Evolutionary conservation across 441 rosid species (phyloP), one percentile per base, ranked within the genome.

Genomic region (Erodium trifolium): DNA sequence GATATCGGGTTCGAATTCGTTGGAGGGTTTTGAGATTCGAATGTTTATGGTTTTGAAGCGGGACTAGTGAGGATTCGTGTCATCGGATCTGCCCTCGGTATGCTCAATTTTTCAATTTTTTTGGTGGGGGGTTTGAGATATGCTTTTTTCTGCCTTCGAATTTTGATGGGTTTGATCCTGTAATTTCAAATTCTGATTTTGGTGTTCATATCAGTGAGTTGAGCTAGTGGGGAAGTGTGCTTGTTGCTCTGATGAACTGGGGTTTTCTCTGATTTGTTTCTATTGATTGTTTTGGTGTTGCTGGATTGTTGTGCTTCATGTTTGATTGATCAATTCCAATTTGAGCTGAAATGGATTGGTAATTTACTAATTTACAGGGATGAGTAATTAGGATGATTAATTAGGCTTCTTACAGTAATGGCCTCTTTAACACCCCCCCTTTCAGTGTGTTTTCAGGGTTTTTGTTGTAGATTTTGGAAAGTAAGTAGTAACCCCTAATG

Each of bases 31-130:
- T 23, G 59, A 51, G 59, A 51, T 51, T 51, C 59, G n/a, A 51
- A n/a, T 51, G 5, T 51, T 51, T 14, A 0, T 51, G 59, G 17
- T 3, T n/a, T n/a, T 51, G 18, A 51, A 51, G 59, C 1, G 17
- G 59, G 18, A 13, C 59, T 14, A 0, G 4, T n/a, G 59, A n/a
- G 59, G 59, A 51, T 13, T 51, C 2, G 1, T 51, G 59, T 51
- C n/a, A n/a, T 51, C 59, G 59, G 59, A 51, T 51, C 59, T 51
- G 59, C 59, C 12, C 14, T 17, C 5, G 59, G 59, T 51, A n/a
- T 13, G 17, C n/a, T 51, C 17, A 14, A 49, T 49, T 49, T 49
- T 49, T 49, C 11, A 0, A 13, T 2, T 49, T 49, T 13, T 49
- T 49, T 3, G 1, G 5, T 2, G 12, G 0, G 6, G 16, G 16